Percentiles rank a stretch among this genome's conserved stretches.
Evolutionary conservation across 768 basidiomycete genomes (phyloP).

Genomic region (Pleurotus sapidus): DNA sequence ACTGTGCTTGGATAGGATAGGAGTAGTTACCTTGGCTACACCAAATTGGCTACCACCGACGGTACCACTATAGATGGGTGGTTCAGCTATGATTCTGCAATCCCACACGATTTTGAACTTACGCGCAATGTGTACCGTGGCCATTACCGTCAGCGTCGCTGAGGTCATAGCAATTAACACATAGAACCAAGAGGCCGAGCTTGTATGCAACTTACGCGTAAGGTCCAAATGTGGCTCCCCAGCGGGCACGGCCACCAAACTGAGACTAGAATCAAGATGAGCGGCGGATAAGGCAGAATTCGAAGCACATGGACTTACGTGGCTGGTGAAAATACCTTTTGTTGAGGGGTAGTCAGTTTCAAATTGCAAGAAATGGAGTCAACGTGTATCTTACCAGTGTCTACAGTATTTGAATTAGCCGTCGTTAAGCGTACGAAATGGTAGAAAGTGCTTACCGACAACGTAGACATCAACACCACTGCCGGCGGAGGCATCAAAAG

Average conservation of each 20-base stretch:
- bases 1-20: neutral
- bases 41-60: slow-evolving; percentile 31
- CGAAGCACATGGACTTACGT: slow-evolving; percentile 15
- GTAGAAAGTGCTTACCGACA: slow-evolving; percentile 26
- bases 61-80: slow-evolving; percentile 22
- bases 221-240: slow-evolving; percentile 35
- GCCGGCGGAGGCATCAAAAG: slow-evolving; percentile 28
- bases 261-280: slow-evolving; percentile 18
- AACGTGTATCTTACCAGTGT: slow-evolving; percentile 19
- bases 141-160: slow-evolving; percentile 34
- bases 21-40: slow-evolving; percentile 25
- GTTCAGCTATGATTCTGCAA: neutral
- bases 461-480: slow-evolving; percentile 39
- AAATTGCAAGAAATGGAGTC: neutral
- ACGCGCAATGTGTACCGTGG: slow-evolving; percentile 40
- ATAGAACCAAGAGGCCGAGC: neutral
- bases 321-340: slow-evolving; percentile 18
- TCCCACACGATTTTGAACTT: slow-evolving; percentile 6
- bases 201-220: slow-evolving; percentile 10
- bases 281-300: neutral
- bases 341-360: neutral
- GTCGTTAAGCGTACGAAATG: neutral
- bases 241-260: slow-evolving; percentile 40
- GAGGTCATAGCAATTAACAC: neutral
- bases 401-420: slow-evolving; percentile 10